Evolutionary conservation across 1,284 basidiomycete genomes (phyloP), one percentile per base, ranked within the genome.

Genomic region (Cystobasidiaceae sp.): DNA sequence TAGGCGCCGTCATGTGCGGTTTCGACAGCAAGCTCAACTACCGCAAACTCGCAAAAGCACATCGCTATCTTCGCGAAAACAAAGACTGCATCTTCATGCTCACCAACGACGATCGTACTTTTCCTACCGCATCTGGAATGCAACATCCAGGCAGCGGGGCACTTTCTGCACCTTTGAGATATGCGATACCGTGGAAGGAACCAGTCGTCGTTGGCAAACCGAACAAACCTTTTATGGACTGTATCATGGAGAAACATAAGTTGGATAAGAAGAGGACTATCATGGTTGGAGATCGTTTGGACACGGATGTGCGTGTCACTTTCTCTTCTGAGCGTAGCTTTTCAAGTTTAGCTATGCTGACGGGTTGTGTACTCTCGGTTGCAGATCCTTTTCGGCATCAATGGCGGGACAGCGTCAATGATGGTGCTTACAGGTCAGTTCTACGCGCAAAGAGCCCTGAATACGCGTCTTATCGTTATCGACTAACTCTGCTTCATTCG

Each of bases 211-310:
- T 94, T 50, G 96, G 96, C 30, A 99, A 98, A 78, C 96, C 96
- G 17, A 84, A 90, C 70, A 84, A 82, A 73, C 88, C 87, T 30
- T 97, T 98, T 93, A 81, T 98, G 70, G 93, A 97, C 75, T 91
- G 89, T 75, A 94, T 99, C 77, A 85, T 87, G 71, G 89, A 93
- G n/a, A 93, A 93, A 77, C 86, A 93, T 72, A 76, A 89, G 50
- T 90, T 91, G 74, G 89, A 97, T 77, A 88, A 88, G 46, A 79
- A 82, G 66, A 81, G 86, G 56, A 93, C 93, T 2, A 85, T 98
- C 74, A 97, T 99, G 91, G 83, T 98, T 48, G 94, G 96, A 39
- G 96, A 98, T 78, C 85, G 96, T 66, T 81, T 98, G 67, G 87
- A 92, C 74, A 98, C 96, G 1, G 96, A 99, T 54, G 60, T 62